Evolutionary conservation across 495 filamentous ascomycete species (phyloP).

Genomic region (Aspergillus leporis): DNA sequence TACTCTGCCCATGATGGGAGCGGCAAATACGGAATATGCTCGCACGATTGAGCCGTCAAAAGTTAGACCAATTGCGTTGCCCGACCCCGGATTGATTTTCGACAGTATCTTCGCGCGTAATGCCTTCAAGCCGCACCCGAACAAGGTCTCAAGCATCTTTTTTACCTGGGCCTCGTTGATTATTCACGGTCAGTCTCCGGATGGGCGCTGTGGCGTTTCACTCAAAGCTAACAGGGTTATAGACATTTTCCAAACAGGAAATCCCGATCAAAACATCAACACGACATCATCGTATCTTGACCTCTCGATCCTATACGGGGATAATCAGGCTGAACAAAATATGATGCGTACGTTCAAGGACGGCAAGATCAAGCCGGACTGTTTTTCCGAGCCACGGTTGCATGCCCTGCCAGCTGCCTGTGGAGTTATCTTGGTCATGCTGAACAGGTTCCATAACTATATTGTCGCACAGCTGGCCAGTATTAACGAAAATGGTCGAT

Average conservation of each 20-base stretch:
- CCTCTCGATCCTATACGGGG: conserved; percentile 59
- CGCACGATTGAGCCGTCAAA: conserved; percentile 53
- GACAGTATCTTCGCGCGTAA: conserved; percentile 55
- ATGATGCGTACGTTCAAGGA: conserved; percentile 55
- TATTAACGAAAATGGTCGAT: conserved; percentile 73
- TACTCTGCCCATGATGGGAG: conserved; percentile 54
- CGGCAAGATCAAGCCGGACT: conserved; percentile 59
- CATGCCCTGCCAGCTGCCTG: conserved; percentile 58
- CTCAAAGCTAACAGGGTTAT: conserved; percentile 6
- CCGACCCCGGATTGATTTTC: conserved; percentile 56
- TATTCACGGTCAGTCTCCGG: conserved; percentile 46
- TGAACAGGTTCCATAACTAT: conserved; percentile 76
- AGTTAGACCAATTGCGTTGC: conserved; percentile 51
- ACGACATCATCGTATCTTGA: conserved; percentile 62
- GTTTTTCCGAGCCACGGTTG: conserved; percentile 56
- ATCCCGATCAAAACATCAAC: conserved; percentile 50
- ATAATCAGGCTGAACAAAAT: conserved; percentile 57
- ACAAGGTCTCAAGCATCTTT: conserved; percentile 60
- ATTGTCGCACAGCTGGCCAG: conserved; percentile 65
- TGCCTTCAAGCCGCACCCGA: conserved; percentile 54
- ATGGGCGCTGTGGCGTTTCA: conserved; percentile 24
- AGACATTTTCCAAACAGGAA: conserved; percentile 62
- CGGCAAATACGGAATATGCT: conserved; percentile 57
- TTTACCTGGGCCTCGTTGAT: conserved; percentile 60
- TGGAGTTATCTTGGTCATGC: conserved; percentile 57